A percentile compares a stretch with the other conserved stretches of the same genome.
phyloP scores from a whole-genome alignment of 2,329 filamentous ascomycete species.

The Xylariaceae sp. region DNA sequence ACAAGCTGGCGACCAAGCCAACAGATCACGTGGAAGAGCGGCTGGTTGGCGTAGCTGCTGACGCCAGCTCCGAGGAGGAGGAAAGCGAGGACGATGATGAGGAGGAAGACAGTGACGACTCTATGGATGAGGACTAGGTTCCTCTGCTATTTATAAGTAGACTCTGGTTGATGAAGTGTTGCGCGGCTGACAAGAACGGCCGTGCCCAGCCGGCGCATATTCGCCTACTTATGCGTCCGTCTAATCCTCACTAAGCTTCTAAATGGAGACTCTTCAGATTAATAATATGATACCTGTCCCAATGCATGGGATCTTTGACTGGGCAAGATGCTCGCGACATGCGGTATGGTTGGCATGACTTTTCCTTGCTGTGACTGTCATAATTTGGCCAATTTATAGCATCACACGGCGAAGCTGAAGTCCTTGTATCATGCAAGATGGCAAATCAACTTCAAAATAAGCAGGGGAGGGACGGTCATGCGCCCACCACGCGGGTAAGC shows the following conservation, averaged over 20 bases:
- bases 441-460: conserved; percentile 2
- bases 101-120: conserved; percentile 39
- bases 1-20: conserved; percentile 51
- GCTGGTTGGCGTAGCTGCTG: conserved; percentile 66
- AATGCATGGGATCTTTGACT: not conserved
- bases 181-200: conserved; percentile 6
- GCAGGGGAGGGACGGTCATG: not conserved
- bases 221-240: conserved; percentile 7
- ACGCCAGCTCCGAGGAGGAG: conserved; percentile 48
- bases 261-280: conserved; percentile 1
- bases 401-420: not conserved
- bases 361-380: not conserved
- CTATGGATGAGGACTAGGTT: conserved; percentile 52
- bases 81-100: conserved; percentile 34
- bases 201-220: conserved; percentile 18
- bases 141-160: not conserved
- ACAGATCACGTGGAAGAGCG: conserved; percentile 67
- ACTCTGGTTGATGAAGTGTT: conserved; percentile 2
- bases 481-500: conserved; percentile 1
- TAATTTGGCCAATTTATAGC: not conserved
- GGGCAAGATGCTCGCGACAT: not conserved
- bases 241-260: conserved; percentile 6
- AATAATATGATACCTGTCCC: not conserved
- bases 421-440: not conserved
- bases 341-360: not conserved